A percentile compares a stretch with the other conserved stretches of the same genome.
These are phyloP conservation scores for Mortierella claussenii DNA, from an alignment of 192 early-diverging fungal species.

Conservation along the genomic window DNA sequence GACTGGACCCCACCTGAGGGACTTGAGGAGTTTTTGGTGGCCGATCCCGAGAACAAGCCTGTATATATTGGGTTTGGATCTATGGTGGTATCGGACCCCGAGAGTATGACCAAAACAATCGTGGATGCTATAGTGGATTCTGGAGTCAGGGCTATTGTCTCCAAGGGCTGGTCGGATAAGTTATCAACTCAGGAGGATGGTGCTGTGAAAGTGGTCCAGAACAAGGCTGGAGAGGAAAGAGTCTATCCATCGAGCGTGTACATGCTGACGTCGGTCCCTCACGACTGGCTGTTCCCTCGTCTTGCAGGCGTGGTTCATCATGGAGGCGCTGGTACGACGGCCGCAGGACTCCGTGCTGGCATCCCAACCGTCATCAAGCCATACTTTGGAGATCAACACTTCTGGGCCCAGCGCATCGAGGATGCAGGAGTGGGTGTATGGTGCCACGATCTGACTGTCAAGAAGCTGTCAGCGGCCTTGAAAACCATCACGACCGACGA, in stretches of 20 bases:
- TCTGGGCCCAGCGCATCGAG: slow-evolving; percentile 77
- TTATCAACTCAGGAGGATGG: slow-evolving; percentile 38
- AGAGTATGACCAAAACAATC: slow-evolving; percentile 67
- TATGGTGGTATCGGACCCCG: slow-evolving; percentile 78
- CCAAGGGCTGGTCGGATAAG: slow-evolving; percentile 79
- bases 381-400: slow-evolving; percentile 75
- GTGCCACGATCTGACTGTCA: slow-evolving; percentile 65
- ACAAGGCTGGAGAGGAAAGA: slow-evolving; percentile 36
- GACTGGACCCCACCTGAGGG: slow-evolving; percentile 66
- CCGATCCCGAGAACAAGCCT: slow-evolving; percentile 52
- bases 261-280: slow-evolving; percentile 70
- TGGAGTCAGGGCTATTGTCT: slow-evolving; percentile 73
- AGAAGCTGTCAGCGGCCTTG: slow-evolving; percentile 62
- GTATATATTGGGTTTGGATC: slow-evolving; percentile 86
- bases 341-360: slow-evolving; percentile 78
- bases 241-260: slow-evolving; percentile 63
- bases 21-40: slow-evolving; percentile 66
- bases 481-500: slow-evolving; percentile 62
- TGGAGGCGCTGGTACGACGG: slow-evolving; percentile 82
- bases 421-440: slow-evolving; percentile 70
- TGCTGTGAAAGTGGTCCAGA: neutral
- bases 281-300: slow-evolving; percentile 82
- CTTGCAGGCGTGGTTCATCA: slow-evolving; percentile 77
- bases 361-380: slow-evolving; percentile 78
- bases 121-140: slow-evolving; percentile 69